Evolutionary conservation across 805 yeast genomes (phyloP).

Genomic region (Pichia californica): DNA sequence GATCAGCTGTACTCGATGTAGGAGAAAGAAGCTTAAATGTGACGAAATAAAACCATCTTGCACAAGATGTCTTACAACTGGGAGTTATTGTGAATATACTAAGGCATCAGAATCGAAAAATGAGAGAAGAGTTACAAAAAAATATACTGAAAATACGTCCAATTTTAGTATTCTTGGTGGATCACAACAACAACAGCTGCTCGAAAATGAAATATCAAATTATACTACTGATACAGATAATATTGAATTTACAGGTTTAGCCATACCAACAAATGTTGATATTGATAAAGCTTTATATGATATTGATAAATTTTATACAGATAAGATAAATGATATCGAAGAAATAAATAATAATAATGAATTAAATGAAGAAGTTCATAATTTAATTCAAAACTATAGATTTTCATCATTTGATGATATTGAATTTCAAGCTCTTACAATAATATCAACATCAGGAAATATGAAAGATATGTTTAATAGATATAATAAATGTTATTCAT

Average conservation of each 20-base stretch:
- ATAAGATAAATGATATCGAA: neutral
- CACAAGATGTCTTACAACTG: neutral
- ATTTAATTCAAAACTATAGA: neutral
- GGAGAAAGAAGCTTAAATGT: conserved; percentile 3
- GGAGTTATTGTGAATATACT: neutral
- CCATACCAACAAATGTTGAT: too few species aligned
- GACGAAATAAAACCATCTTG: conserved; percentile 3
- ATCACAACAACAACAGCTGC: too few species aligned
- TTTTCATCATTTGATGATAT: neutral
- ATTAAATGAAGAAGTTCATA: neutral
- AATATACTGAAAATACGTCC: too few species aligned
- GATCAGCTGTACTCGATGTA: conserved; percentile 1
- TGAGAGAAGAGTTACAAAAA: neutral
- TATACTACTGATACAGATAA: too few species aligned
- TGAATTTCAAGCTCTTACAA: conserved; percentile 1
- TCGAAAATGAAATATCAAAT: too few species aligned
- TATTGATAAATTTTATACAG: too few species aligned
- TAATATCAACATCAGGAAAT: neutral
- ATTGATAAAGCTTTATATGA: too few species aligned
- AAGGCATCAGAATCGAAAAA: neutral
- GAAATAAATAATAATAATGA: neutral
- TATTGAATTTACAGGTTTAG: too few species aligned
- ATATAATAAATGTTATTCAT: neutral
- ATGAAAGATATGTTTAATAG: neutral
- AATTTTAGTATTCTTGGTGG: too few species aligned